Percentiles rank a stretch among this genome's conserved stretches.
These are phyloP conservation scores for Vitis amurensis DNA, from an alignment of 164 flowering plant genomes.

Conservation along the genomic window DNA sequence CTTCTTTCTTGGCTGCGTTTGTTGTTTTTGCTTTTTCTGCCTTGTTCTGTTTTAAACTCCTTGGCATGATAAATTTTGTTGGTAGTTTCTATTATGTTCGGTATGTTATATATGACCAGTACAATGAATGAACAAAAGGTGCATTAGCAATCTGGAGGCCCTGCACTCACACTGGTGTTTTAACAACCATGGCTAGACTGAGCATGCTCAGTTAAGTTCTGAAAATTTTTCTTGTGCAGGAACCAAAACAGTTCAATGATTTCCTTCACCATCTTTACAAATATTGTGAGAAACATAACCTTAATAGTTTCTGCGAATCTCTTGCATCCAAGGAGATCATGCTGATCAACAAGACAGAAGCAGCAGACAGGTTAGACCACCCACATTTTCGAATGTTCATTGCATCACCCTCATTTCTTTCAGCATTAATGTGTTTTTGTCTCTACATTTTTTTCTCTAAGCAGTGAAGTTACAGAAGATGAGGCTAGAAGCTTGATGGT, in stretches of 20 bases:
- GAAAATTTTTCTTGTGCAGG: constrained; percentile 36
- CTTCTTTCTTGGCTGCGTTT: background rate
- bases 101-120: too few relatives aligned
- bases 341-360: constrained; percentile 72
- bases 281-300: constrained; percentile 47
- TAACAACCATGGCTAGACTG: too few relatives aligned
- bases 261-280: constrained; percentile 48
- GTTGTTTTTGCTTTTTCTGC: background rate
- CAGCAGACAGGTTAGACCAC: constrained; percentile 65
- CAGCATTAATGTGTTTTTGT: background rate
- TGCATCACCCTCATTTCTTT: background rate
- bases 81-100: too few relatives aligned
- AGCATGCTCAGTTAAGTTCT: background rate
- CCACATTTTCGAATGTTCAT: background rate
- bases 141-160: too few relatives aligned
- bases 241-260: constrained; percentile 77
- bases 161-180: too few relatives aligned
- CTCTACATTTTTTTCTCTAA: background rate
- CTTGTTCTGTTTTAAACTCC: too few relatives aligned
- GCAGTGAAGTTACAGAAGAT: constrained; percentile 67
- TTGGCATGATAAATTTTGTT: too few relatives aligned
- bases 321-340: constrained; percentile 48
- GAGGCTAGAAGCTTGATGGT: constrained; percentile 47
- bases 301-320: constrained; percentile 44
- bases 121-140: too few relatives aligned